Conservation (phyloP, 1,284 basidiomycete species). For the Ustilago tritici region DNA sequence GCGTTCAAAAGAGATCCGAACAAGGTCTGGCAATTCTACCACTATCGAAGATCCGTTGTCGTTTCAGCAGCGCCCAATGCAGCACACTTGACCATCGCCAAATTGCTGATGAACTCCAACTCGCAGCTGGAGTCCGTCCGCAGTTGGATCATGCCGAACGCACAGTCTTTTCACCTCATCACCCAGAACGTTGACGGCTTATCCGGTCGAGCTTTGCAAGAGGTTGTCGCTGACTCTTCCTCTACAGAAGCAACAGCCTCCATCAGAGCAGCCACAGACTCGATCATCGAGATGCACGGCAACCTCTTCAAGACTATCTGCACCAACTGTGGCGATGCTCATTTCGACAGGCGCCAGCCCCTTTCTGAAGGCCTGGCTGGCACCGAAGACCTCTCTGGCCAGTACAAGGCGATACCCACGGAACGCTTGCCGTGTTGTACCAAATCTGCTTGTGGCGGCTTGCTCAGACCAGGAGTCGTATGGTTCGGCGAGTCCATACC, state of each 20-base stretch:
- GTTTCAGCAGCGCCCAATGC: constrained; percentile 73
- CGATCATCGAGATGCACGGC: constrained; percentile 77
- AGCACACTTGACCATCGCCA: constrained; percentile 74
- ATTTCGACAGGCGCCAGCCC: constrained; percentile 72
- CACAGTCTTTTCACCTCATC: constrained; percentile 72
- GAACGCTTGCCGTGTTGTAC: constrained; percentile 74
- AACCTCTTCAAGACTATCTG: constrained; percentile 75
- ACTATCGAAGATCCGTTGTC: constrained; percentile 74
- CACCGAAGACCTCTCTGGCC: constrained; percentile 72
- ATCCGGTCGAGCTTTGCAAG: constrained; percentile 70
- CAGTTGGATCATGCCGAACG: constrained; percentile 18
- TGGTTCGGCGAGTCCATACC: constrained; percentile 75
- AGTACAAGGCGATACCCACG: constrained; percentile 69
- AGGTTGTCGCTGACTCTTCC: neutral
- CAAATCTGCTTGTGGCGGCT: constrained; percentile 70
- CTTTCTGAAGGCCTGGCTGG: constrained; percentile 74
- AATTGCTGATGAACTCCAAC: constrained; percentile 69
- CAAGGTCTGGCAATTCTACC: constrained; percentile 78
- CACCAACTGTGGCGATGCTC: constrained; percentile 72
- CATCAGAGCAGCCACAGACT: neutral
- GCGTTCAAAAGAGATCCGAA: constrained; percentile 75
- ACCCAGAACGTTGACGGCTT: constrained; percentile 80
- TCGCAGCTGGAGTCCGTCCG: neutral
- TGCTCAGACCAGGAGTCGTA: constrained; percentile 76
- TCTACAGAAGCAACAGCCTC: neutral